Conservation (phyloP, 176 grass and related monocot species). For the Musa acuminata region DNA sequence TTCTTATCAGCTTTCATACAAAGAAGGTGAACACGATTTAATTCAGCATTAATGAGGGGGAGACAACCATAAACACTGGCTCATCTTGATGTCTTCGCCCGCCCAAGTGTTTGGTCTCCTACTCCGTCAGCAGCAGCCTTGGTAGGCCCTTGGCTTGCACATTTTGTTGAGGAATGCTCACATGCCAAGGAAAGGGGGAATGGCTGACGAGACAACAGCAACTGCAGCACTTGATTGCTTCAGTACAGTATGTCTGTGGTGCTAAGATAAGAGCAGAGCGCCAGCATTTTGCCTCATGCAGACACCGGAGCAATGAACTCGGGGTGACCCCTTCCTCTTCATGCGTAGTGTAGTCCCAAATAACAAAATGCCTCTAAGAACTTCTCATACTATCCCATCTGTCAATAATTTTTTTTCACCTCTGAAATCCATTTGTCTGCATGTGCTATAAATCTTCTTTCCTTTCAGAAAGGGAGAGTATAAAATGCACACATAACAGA, state of each 20-base stretch:
- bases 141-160: background rate
- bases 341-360: too few species aligned
- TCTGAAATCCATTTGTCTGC: too few species aligned
- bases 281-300: background rate
- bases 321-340: too few species aligned
- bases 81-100: background rate
- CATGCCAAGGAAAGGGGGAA: background rate
- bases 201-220: background rate
- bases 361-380: too few species aligned
- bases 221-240: background rate
- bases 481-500: too few species aligned
- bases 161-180: background rate
- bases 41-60: background rate
- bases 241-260: background rate
- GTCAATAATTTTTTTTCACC: too few species aligned
- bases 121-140: background rate
- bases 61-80: background rate
- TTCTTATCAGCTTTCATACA: background rate
- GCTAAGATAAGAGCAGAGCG: too few species aligned
- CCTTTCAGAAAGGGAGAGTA: too few species aligned
- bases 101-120: conserved; percentile 1
- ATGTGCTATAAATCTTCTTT: too few species aligned
- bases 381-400: too few species aligned
- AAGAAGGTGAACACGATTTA: background rate
- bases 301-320: too few species aligned